These are phyloP conservation scores for Agrostemma githago DNA, from an alignment of 148 eudicot species.

Conservation along the genomic window DNA sequence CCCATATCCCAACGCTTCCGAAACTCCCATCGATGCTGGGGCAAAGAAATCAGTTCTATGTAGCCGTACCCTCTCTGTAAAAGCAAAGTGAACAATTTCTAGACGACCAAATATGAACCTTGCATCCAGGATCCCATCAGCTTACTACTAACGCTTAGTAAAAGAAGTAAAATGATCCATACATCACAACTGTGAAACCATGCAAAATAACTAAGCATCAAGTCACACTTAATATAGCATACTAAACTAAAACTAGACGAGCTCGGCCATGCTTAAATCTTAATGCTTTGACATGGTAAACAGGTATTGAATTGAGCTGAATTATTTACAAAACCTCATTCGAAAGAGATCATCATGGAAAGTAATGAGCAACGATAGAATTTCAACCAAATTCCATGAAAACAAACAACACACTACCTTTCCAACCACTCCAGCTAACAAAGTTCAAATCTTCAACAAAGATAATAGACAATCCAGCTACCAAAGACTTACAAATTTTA, in stretches of 20 bases:
- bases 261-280: not conserved
- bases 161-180: not conserved
- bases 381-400: not conserved
- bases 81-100: too few species aligned
- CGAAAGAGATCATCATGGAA: not conserved
- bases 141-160: not conserved
- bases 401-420: slow-evolving; percentile 1
- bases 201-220: not conserved
- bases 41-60: not conserved
- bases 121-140: not conserved
- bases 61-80: not conserved
- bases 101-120: not conserved
- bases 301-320: not conserved
- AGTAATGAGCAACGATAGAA: too few species aligned
- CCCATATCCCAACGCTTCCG: not conserved
- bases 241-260: not conserved
- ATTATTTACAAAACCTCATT: too few species aligned
- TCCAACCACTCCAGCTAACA: not conserved
- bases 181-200: not conserved
- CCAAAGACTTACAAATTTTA: slow-evolving; percentile 9
- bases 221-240: not conserved
- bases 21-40: not conserved
- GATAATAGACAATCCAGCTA: not conserved
- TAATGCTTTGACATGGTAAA: slow-evolving; percentile 3
- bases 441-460: not conserved